phyloP scores from a whole-genome alignment of 169 alveolate genomes.

The Plasmodium inui region DNA sequence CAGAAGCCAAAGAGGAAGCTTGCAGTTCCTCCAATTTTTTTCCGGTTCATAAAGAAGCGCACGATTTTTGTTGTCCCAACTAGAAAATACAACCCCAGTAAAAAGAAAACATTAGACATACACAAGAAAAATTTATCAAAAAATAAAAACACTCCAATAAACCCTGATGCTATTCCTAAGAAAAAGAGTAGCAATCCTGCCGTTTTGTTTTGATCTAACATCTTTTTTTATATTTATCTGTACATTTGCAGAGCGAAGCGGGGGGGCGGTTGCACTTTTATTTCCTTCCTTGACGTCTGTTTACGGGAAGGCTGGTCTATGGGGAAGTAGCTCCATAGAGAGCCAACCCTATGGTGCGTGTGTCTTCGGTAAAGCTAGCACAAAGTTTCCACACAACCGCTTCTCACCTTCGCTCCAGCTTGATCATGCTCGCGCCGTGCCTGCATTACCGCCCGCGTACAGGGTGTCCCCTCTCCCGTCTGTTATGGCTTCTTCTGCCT shows the following conservation, averaged over 20 bases:
- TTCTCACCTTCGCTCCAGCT: background rate
- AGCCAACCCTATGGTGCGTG: background rate
- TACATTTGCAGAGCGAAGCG: constrained; percentile 14
- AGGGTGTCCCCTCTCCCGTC: background rate
- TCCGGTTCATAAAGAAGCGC: constrained; percentile 75
- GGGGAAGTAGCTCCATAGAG: background rate
- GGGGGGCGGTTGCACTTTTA: background rate
- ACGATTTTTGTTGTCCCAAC: constrained; percentile 81
- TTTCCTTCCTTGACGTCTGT: background rate
- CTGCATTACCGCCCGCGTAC: background rate
- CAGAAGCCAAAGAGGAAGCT: constrained; percentile 77
- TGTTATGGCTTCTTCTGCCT: background rate
- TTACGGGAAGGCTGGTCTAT: background rate
- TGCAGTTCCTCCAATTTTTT: constrained; percentile 77
- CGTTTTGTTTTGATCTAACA: constrained; percentile 64
- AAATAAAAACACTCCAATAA: constrained; percentile 76
- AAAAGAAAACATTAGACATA: constrained; percentile 76
- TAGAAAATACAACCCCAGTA: constrained; percentile 79
- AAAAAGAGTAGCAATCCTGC: constrained; percentile 42
- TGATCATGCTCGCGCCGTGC: background rate
- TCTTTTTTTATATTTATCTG: constrained; percentile 12
- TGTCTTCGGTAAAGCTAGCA: background rate
- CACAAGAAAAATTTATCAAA: constrained; percentile 79
- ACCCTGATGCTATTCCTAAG: constrained; percentile 64
- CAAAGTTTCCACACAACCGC: background rate